Evolutionary conservation across 2,329 filamentous ascomycete genomes (phyloP).

Genomic region (Fusarium sp.): DNA sequence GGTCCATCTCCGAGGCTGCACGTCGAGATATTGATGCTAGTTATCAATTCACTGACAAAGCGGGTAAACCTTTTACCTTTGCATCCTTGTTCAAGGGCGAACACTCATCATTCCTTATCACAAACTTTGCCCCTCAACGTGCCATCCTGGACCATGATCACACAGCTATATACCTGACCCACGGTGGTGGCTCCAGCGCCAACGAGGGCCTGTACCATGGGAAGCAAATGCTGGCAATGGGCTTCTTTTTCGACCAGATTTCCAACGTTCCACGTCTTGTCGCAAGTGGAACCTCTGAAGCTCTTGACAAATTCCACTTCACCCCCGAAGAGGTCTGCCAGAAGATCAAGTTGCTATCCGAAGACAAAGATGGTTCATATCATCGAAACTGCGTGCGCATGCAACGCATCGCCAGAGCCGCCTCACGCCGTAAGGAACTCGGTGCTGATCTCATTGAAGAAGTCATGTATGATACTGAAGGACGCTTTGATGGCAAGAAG

Average conservation of each 20-base stretch:
- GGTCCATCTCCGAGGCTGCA: constrained; percentile 46
- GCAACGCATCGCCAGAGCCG: constrained; percentile 51
- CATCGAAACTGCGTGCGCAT: constrained; percentile 50
- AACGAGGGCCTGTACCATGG: constrained; percentile 56
- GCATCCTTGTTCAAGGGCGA: constrained; percentile 30
- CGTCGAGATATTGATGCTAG: constrained; percentile 32
- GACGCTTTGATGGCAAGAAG: constrained; percentile 20
- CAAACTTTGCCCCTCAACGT: constrained; percentile 54
- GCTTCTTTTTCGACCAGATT: constrained; percentile 56
- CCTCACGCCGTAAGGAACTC: constrained; percentile 50
- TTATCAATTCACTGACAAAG: background rate
- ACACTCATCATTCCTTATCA: background rate
- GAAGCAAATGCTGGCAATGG: constrained; percentile 50
- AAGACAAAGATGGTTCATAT: constrained; percentile 46
- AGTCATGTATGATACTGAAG: constrained; percentile 52
- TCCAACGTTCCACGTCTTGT: constrained; percentile 51
- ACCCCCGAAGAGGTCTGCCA: background rate
- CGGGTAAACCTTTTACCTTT: constrained; percentile 42
- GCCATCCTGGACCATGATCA: constrained; percentile 51
- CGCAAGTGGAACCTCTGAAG: constrained; percentile 49
- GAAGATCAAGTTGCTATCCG: constrained; percentile 15
- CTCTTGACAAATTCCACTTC: constrained; percentile 50
- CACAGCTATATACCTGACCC: constrained; percentile 53
- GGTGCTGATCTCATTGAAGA: constrained; percentile 56
- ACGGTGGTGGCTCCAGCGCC: constrained; percentile 54